Conservation (phyloP, 2,329 filamentous ascomycete species). For the Orbilia brochopaga region DNA sequence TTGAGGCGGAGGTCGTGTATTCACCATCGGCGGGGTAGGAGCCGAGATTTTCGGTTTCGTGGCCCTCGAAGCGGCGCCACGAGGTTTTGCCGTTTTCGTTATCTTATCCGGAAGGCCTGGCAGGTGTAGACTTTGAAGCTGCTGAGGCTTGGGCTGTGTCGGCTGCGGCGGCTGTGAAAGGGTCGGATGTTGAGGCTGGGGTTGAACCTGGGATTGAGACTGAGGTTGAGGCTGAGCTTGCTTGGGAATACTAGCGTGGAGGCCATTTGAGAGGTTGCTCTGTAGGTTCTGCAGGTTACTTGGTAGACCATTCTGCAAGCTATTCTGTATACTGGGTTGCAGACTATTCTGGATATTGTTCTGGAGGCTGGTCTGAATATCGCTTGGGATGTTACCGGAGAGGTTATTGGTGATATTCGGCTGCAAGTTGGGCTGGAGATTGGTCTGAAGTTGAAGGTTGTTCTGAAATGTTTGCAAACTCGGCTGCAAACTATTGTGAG, state of each 20-base stretch:
- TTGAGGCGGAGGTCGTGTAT: slow-evolving; percentile 8
- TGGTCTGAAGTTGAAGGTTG: slow-evolving; percentile 7
- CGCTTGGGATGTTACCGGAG: slow-evolving; percentile 6
- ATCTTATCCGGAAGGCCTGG: slow-evolving; percentile 41
- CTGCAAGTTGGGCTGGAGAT: background rate
- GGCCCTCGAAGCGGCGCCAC: slow-evolving; percentile 22
- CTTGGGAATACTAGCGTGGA: slow-evolving; percentile 22
- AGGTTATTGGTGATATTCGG: background rate
- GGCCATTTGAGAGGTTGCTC: slow-evolving; percentile 22
- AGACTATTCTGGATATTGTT: slow-evolving; percentile 29
- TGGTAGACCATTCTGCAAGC: slow-evolving; percentile 25
- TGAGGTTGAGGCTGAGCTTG: slow-evolving; percentile 24
- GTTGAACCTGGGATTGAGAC: slow-evolving; percentile 15
- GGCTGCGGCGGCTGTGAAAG: slow-evolving; percentile 34
- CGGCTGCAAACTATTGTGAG: slow-evolving; percentile 10
- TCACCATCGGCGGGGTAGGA: background rate
- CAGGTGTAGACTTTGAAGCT: slow-evolving; percentile 39
- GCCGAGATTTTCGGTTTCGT: slow-evolving; percentile 28
- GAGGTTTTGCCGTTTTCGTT: slow-evolving; percentile 34
- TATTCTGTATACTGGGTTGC: slow-evolving; percentile 26
- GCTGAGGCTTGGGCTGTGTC: slow-evolving; percentile 33
- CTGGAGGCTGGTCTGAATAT: slow-evolving; percentile 29
- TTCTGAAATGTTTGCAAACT: slow-evolving; percentile 3
- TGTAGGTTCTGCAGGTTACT: slow-evolving; percentile 22
- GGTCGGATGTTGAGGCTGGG: slow-evolving; percentile 28